Percentiles rank a stretch among this genome's conserved stretches.
These are phyloP conservation scores for Pseudocercospora fuligena DNA, from an alignment of 2,329 filamentous ascomycete genomes.

Conservation along the genomic window DNA sequence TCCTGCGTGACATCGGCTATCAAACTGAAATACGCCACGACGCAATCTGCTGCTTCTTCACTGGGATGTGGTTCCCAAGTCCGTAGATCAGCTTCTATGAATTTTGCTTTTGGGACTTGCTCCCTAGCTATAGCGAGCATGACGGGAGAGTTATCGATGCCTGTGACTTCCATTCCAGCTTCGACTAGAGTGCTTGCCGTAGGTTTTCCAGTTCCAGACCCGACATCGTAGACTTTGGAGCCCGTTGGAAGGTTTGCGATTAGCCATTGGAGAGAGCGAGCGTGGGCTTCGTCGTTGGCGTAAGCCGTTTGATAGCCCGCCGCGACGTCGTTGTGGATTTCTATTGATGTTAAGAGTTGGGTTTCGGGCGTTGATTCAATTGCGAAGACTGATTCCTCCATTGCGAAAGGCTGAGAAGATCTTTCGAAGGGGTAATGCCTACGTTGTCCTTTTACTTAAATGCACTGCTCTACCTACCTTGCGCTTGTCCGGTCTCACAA, in stretches of 20 bases:
- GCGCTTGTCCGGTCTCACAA: not conserved
- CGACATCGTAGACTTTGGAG: conserved; percentile 38
- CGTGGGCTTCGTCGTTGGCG: not conserved
- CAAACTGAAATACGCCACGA: conserved; percentile 20
- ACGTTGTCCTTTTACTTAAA: not conserved
- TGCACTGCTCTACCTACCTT: not conserved
- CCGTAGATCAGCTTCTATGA: conserved; percentile 8
- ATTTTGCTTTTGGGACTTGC: conserved; percentile 17
- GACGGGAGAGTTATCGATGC: conserved; percentile 38
- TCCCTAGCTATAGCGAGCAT: conserved; percentile 38
- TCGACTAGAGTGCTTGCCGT: conserved; percentile 36
- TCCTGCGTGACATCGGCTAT: conserved; percentile 21
- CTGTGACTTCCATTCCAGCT: conserved; percentile 37
- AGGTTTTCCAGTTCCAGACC: conserved; percentile 42
- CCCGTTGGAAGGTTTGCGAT: conserved; percentile 23
- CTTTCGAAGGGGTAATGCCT: not conserved
- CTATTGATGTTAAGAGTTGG: not conserved
- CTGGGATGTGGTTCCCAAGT: conserved; percentile 16
- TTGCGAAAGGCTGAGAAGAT: not conserved
- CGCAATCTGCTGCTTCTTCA: conserved; percentile 13
- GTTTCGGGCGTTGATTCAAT: not conserved
- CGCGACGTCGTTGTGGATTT: not conserved
- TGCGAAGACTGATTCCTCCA: not conserved
- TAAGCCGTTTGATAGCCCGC: not conserved
- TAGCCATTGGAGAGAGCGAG: conserved; percentile 12